A percentile compares a stretch with the other conserved stretches of the same genome.
phyloP scores from a whole-genome alignment of 148 eudicot genomes.

The Fagopyrum tataricum region DNA sequence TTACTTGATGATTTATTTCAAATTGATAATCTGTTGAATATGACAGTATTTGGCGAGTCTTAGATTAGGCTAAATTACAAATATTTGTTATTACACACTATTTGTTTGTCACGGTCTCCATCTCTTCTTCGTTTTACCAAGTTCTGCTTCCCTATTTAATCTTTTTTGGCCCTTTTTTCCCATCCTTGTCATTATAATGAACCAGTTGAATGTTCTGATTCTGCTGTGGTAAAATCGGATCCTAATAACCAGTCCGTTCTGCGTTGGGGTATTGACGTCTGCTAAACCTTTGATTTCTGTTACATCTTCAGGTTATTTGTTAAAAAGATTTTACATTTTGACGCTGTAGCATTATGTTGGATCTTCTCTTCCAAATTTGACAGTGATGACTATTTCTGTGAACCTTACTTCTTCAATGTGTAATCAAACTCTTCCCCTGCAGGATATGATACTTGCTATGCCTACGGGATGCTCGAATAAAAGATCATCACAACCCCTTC shows the following conservation, averaged over 20 bases:
- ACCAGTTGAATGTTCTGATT: neutral
- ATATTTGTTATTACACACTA: neutral
- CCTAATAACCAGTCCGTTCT: too few relatives aligned
- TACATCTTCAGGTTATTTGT: neutral
- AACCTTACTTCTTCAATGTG: neutral
- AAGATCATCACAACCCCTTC: neutral
- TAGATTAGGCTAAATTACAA: neutral
- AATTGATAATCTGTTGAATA: neutral
- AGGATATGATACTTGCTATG: neutral
- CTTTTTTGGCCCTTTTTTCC: neutral
- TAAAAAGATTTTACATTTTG: neutral
- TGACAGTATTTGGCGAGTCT: neutral
- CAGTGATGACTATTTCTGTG: neutral
- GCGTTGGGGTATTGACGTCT: neutral
- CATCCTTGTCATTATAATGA: neutral
- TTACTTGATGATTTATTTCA: neutral
- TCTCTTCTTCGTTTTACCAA: neutral
- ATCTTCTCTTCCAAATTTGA: neutral
- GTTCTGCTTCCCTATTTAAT: neutral
- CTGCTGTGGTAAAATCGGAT: neutral
- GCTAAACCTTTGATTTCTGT: neutral
- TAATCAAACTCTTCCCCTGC: neutral
- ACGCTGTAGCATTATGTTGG: neutral
- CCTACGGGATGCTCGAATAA: neutral
- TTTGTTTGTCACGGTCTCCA: neutral